Evolutionary conservation across 192 early-diverging fungal species (phyloP).

Genomic region (Dissophora ornata): DNA sequence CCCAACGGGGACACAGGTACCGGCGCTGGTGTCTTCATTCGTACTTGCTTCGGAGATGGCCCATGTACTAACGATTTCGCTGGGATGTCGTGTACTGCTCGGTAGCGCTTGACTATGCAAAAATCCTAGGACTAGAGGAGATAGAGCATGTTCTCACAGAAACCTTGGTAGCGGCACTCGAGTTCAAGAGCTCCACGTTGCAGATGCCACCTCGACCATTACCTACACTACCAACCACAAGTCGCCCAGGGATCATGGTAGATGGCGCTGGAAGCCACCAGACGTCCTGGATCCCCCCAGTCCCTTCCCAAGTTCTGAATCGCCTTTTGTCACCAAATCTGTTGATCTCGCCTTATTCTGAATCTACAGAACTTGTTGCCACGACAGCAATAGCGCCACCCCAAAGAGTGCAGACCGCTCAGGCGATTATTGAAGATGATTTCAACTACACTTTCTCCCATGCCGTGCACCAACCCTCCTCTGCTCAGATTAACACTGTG

Average conservation of each 20-base stretch:
- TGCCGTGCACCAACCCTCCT: not conserved
- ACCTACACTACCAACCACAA: not conserved
- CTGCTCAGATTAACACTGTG: not conserved
- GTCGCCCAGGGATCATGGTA: not conserved
- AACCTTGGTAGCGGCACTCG: conserved; percentile 16
- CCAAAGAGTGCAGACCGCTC: conserved; percentile 13
- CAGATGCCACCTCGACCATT: not conserved
- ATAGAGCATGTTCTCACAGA: conserved; percentile 24
- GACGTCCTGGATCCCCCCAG: not conserved
- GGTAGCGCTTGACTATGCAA: conserved; percentile 40
- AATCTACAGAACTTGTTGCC: not conserved
- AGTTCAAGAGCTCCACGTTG: conserved; percentile 11
- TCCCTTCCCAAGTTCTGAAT: not conserved
- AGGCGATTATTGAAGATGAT: not conserved
- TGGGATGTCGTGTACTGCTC: not conserved
- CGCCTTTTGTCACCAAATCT: conserved; percentile 45
- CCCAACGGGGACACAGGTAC: conserved; percentile 33
- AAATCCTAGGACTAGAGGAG: conserved; percentile 9
- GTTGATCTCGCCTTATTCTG: not conserved
- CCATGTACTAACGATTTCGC: not conserved
- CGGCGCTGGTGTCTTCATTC: too few species aligned
- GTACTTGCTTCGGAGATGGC: too few species aligned
- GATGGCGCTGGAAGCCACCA: not conserved
- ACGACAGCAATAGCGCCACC: not conserved
- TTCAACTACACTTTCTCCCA: not conserved